These are phyloP conservation scores for Fusarium zealandicum DNA, from an alignment of 2,329 filamentous ascomycete species.

Conservation along the genomic window DNA sequence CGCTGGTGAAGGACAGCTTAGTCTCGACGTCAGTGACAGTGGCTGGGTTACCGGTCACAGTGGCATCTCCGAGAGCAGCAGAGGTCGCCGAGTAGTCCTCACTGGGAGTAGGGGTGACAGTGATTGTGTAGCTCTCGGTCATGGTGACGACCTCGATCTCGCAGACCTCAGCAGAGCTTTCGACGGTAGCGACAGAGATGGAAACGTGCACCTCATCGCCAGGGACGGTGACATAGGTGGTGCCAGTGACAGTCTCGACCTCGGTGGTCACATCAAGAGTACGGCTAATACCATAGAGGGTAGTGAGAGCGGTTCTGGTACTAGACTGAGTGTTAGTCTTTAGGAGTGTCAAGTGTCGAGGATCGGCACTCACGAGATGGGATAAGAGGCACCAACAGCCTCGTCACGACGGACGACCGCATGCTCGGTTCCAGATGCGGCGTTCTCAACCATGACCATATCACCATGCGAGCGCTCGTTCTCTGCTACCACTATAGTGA, in stretches of 20 bases:
- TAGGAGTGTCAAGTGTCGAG: background rate
- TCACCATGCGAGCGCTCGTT: background rate
- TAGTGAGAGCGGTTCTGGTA: constrained; percentile 45
- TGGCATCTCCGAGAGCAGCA: constrained; percentile 32
- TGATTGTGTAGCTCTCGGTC: constrained; percentile 42
- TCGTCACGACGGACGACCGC: constrained; percentile 25
- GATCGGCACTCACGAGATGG: constrained; percentile 45
- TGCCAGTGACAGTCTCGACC: constrained; percentile 40
- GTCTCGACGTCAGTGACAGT: constrained; percentile 45
- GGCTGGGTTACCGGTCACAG: constrained; percentile 41
- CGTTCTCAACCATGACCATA: background rate
- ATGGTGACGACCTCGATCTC: constrained; percentile 33
- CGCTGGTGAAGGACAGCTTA: constrained; percentile 40
- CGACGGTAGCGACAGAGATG: constrained; percentile 38
- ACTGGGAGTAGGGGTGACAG: constrained; percentile 36
- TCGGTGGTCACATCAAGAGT: constrained; percentile 28
- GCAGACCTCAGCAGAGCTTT: constrained; percentile 36
- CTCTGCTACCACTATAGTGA: constrained; percentile 3
- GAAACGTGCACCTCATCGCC: constrained; percentile 32
- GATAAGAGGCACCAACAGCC: constrained; percentile 37
- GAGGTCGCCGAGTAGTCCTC: constrained; percentile 22
- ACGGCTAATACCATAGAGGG: constrained; percentile 44
- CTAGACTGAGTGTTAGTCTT: constrained; percentile 32
- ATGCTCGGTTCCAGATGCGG: background rate
- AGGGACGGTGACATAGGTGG: constrained; percentile 41